phyloP scores from a whole-genome alignment of 2,329 filamentous ascomycete species.

The Fonsecaea nubica region DNA sequence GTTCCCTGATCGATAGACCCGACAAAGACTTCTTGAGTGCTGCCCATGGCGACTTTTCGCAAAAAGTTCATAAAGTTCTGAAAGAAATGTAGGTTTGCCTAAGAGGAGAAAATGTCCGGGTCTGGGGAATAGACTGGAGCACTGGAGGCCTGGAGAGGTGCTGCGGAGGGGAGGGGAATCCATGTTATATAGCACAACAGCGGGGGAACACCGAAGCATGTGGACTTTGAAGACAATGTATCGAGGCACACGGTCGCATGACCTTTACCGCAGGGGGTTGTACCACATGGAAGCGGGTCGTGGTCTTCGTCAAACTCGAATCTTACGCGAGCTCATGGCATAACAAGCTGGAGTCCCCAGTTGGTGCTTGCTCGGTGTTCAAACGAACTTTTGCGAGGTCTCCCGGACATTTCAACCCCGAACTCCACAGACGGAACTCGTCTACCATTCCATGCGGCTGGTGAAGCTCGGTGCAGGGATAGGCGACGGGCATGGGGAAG shows the following conservation, averaged over 20 bases:
- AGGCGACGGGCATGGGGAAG: constrained; percentile 10
- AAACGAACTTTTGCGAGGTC: constrained; percentile 7
- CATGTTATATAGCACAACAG: constrained; percentile 27
- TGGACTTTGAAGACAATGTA: constrained; percentile 6
- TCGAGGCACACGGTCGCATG: constrained; percentile 27
- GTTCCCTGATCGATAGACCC: constrained; percentile 92
- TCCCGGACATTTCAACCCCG: constrained; percentile 14
- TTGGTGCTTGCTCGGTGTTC: constrained; percentile 20
- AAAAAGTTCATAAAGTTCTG: constrained; percentile 16
- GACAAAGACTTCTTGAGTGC: constrained; percentile 68
- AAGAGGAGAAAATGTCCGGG: constrained; percentile 10
- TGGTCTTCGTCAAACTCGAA: constrained; percentile 3
- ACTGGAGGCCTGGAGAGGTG: constrained; percentile 27
- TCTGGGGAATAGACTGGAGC: constrained; percentile 9
- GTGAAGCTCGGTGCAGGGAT: constrained; percentile 3
- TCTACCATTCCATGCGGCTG: background rate
- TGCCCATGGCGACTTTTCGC: constrained; percentile 30
- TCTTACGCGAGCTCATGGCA: constrained; percentile 10
- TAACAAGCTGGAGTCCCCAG: background rate
- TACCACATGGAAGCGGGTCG: constrained; percentile 10
- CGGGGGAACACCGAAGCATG: constrained; percentile 29
- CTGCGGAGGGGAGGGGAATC: constrained; percentile 25
- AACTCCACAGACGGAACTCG: constrained; percentile 16
- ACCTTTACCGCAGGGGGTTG: constrained; percentile 8
- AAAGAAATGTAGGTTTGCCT: background rate